Conservation (phyloP, 2,329 filamentous ascomycete species). For the Myriosclerotinia curreyana region DNA sequence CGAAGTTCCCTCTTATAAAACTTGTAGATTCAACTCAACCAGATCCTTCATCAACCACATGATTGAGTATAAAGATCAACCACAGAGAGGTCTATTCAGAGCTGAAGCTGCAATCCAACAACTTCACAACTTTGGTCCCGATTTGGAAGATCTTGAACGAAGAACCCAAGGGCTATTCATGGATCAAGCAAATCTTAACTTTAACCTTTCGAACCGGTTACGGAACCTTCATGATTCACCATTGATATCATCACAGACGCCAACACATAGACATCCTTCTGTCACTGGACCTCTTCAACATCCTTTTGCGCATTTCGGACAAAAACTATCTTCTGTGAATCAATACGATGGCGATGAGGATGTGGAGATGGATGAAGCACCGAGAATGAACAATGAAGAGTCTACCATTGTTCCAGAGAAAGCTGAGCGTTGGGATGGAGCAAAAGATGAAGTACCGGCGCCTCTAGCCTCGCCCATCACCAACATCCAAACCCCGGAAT, state of each 20-base stretch:
- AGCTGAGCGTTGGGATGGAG: neutral
- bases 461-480: too few species aligned
- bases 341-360: neutral
- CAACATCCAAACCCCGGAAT: rapidly evolving
- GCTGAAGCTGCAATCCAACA: neutral
- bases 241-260: neutral
- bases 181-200: conserved; percentile 7
- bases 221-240: neutral
- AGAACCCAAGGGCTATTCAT: neutral
- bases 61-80: neutral
- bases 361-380: neutral
- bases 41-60: neutral
- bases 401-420: neutral
- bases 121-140: neutral
- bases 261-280: neutral
- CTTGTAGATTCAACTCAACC: neutral
- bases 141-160: neutral
- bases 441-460: neutral
- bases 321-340: neutral
- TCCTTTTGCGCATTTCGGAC: neutral
- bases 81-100: neutral
- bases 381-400: neutral
- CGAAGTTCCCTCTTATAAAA: neutral
- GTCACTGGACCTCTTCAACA: conserved; percentile 2
- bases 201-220: neutral